Evolutionary conservation across 169 alveolate species (phyloP), one percentile per base, ranked within the genome.

Genomic region (Eimeria necatrix): DNA sequence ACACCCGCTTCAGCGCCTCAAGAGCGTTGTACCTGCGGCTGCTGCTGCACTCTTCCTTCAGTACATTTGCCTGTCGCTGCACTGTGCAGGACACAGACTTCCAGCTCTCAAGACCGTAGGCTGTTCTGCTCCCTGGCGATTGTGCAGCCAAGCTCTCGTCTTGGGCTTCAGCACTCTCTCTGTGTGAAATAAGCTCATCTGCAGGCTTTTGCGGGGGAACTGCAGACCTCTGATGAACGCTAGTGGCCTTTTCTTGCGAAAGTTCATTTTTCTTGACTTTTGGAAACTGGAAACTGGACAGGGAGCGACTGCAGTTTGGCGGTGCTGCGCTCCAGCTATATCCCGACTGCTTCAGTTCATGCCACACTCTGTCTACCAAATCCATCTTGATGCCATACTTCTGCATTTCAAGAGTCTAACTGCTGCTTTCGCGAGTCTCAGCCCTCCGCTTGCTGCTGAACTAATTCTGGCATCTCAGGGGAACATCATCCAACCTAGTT

Each of bases 241-340:
- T 60, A 52, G 0, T 16, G 2, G 22, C 16, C 60, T 60, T 85
- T 24, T 10, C 48, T 5, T 85, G 92, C 59, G 51, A 1, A 52
- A 22, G 49, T 14, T 78, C 2, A 1, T 41, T 32, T 14, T 24
- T 16, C 7, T 46, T 60, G 41, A 4, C 70, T 49, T 46, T 59
- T 59, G 81, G 92, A 41, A 59, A 60, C 81, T 85, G 92, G 52
- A 85, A 85, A 59, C 92, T 56, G 41, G 92, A 32, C 24, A 85
- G 61, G 16, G 92, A 59, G 20, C 14, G 61, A 6, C 64, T 22
- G 49, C 60, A 59, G 41, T 32, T 2, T 32, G 41, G 41, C 41
- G 41, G 41, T 32, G 41, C 41, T 32, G 41, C 41, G 2, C 81
- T 16, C 41, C 76, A 16, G 64, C 4, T 14, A 41, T 22, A 41